Conservation (phyloP, 2,329 filamentous ascomycete genomes). For the Fusarium xyrophilum region DNA sequence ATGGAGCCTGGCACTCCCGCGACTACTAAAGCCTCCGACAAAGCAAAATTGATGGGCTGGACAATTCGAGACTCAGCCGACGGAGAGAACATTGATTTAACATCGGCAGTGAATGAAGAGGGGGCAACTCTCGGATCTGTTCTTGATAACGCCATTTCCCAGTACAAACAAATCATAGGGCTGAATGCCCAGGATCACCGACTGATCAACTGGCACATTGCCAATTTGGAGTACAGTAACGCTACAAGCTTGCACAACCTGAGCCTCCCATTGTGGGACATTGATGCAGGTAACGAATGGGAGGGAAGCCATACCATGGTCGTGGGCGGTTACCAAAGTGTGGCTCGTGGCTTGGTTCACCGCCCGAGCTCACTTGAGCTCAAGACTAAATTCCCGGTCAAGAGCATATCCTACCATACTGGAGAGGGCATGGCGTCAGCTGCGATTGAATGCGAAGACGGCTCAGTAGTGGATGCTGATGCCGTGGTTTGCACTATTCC, state of each 20-base stretch:
- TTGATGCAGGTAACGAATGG: slow-evolving; percentile 97
- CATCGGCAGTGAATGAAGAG: slow-evolving; percentile 66
- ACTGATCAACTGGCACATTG: slow-evolving; percentile 96
- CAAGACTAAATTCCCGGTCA: slow-evolving; percentile 74
- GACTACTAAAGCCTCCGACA: slow-evolving; percentile 75
- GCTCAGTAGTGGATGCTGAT: slow-evolving; percentile 80
- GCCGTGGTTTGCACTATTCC: slow-evolving; percentile 90
- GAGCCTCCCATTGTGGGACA: slow-evolving; percentile 92
- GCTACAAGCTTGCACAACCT: slow-evolving; percentile 86
- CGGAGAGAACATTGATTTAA: slow-evolving; percentile 74
- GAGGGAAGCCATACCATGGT: slow-evolving; percentile 94
- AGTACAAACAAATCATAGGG: slow-evolving; percentile 84
- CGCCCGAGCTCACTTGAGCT: slow-evolving; percentile 80
- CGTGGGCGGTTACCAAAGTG: slow-evolving; percentile 89
- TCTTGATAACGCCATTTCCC: slow-evolving; percentile 87
- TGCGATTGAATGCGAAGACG: slow-evolving; percentile 77
- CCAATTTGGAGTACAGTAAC: slow-evolving; percentile 97
- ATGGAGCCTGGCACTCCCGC: slow-evolving; percentile 73
- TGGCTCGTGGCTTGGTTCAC: slow-evolving; percentile 84
- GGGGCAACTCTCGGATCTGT: slow-evolving; percentile 85
- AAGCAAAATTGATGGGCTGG: slow-evolving; percentile 86
- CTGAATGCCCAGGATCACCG: slow-evolving; percentile 86
- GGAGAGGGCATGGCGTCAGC: slow-evolving; percentile 57
- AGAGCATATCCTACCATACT: slow-evolving; percentile 70
- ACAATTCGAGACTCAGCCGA: slow-evolving; percentile 67